Percentiles rank a stretch among this genome's conserved stretches.
phyloP scores from a whole-genome alignment of 2,329 filamentous ascomycete genomes.

The Penicillium sp. region DNA sequence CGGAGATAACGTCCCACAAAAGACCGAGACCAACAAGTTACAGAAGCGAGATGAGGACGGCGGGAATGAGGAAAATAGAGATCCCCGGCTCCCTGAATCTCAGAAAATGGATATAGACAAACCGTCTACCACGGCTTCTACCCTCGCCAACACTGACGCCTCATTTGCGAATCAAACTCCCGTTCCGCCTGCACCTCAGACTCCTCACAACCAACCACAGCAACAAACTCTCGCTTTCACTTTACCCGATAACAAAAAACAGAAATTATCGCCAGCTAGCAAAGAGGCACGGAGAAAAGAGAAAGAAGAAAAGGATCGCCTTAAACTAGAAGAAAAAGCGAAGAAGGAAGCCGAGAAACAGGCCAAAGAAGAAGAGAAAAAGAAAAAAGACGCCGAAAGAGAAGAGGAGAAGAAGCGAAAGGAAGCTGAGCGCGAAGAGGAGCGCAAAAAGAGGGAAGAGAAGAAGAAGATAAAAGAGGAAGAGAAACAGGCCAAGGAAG shows the following conservation, averaged over 20 bases:
- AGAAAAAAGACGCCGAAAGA: slow-evolving; percentile 41
- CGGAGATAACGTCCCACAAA: background rate
- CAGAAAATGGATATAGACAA: slow-evolving; percentile 5
- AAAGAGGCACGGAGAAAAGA: slow-evolving; percentile 11
- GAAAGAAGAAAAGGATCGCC: slow-evolving; percentile 27
- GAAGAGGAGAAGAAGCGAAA: slow-evolving; percentile 45
- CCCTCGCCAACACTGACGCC: background rate
- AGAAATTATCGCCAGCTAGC: slow-evolving; percentile 6
- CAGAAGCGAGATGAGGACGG: background rate
- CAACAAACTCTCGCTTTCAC: background rate
- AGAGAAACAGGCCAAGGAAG: slow-evolving; percentile 43
- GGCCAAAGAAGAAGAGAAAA: slow-evolving; percentile 39
- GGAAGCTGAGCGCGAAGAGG: slow-evolving; percentile 34
- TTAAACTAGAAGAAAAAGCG: slow-evolving; percentile 31
- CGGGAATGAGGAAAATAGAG: slow-evolving; percentile 8
- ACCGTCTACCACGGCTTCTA: background rate
- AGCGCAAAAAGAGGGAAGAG: slow-evolving; percentile 43
- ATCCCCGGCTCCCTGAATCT: background rate
- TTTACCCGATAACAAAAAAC: slow-evolving; percentile 2
- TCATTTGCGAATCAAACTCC: background rate
- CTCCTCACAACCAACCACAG: background rate
- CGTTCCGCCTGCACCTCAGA: background rate
- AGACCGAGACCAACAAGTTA: background rate
- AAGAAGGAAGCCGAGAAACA: slow-evolving; percentile 31
- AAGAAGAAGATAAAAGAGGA: slow-evolving; percentile 39